A percentile compares a stretch with the other conserved stretches of the same genome.
These are phyloP conservation scores for Jacaranda mimosifolia DNA, from an alignment of 257 asterid species.

Conservation along the genomic window DNA sequence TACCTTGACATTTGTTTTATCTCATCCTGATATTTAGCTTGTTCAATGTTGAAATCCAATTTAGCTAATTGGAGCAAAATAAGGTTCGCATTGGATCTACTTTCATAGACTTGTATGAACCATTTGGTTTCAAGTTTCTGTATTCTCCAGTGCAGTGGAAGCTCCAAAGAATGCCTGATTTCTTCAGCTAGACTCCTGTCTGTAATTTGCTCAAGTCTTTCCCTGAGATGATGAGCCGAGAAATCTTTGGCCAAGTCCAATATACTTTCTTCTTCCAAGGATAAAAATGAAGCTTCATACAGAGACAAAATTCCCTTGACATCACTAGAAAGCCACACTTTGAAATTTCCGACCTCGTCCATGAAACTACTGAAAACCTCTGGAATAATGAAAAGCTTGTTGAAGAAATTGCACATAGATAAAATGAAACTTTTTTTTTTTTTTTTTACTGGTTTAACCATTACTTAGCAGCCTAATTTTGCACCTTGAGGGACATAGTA, in stretches of 20 bases:
- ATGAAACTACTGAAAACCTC: conserved; percentile 56
- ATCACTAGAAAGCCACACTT: conserved; percentile 29
- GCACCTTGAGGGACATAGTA: conserved; percentile 53
- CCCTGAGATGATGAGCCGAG: conserved; percentile 39
- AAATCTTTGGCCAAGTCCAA: conserved; percentile 37
- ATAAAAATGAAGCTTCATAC: conserved; percentile 61
- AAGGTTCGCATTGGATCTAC: conserved; percentile 20
- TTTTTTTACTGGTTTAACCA: neutral
- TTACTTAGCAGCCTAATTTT: neutral
- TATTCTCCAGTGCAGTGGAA: conserved; percentile 66
- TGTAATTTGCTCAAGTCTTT: conserved; percentile 6
- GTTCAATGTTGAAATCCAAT: conserved; percentile 48
- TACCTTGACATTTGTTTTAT: conserved; percentile 52
- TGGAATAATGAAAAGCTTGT: conserved; percentile 14
- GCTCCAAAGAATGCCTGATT: conserved; percentile 56
- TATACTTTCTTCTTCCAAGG: too few species aligned
- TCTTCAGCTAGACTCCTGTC: conserved; percentile 33
- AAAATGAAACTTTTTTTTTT: neutral
- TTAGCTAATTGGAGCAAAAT: conserved; percentile 44
- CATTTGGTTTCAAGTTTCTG: conserved; percentile 56
- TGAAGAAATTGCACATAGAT: neutral
- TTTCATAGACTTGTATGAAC: conserved; percentile 46
- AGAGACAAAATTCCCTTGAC: conserved; percentile 48
- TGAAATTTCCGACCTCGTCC: conserved; percentile 46
- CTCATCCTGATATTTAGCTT: conserved; percentile 51